Evolutionary conservation across 1,139 yeast genomes (phyloP).

Genomic region (Debaryomyces sp.): DNA sequence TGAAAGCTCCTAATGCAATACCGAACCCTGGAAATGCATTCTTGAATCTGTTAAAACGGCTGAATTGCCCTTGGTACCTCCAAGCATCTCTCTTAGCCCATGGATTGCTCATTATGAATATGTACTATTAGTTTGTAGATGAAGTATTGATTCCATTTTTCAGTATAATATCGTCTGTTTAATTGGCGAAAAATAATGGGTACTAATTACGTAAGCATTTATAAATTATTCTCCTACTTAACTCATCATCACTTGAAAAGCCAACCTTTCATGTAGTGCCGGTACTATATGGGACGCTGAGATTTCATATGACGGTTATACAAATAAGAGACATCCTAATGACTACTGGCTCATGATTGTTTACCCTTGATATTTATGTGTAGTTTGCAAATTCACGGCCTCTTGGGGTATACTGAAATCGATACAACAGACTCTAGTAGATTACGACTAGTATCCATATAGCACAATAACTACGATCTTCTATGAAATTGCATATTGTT

Average conservation of each 20-base stretch:
- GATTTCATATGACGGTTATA: not conserved
- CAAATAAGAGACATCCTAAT: not conserved
- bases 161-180: slow-evolving; percentile 1
- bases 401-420: not conserved
- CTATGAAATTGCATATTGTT: not conserved
- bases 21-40: slow-evolving; percentile 86
- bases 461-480: not conserved
- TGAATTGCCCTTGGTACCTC: slow-evolving; percentile 85
- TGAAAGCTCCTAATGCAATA: slow-evolving; percentile 76
- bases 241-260: not conserved
- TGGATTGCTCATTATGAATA: slow-evolving; percentile 37
- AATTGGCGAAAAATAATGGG: slow-evolving; percentile 4
- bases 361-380: no score
- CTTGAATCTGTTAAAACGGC: slow-evolving; percentile 68
- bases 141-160: not conserved
- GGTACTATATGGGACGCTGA: not conserved
- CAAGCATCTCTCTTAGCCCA: slow-evolving; percentile 82
- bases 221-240: not conserved
- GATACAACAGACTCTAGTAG: not conserved
- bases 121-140: slow-evolving; percentile 1
- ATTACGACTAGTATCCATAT: no score
- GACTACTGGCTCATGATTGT: no score
- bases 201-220: not conserved
- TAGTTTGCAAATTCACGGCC: not conserved
- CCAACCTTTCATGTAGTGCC: not conserved